Conservation (phyloP, 2,329 filamentous ascomycete genomes). For the Alternaria gansuensis region DNA sequence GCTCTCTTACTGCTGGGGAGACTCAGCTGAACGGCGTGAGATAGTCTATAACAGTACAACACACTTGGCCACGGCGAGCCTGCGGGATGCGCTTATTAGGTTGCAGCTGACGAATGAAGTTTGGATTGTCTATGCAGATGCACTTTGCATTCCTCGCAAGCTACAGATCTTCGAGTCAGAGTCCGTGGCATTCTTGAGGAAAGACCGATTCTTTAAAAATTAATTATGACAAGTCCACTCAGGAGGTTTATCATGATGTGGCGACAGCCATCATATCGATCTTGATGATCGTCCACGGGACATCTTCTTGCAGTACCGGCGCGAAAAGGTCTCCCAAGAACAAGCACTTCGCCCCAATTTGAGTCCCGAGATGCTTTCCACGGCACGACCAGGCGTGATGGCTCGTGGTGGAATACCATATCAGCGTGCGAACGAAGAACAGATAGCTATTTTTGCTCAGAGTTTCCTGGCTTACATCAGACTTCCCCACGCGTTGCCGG, state of each 20-base stretch:
- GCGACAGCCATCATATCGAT: not conserved
- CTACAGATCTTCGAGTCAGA: not conserved
- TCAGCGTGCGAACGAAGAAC: not conserved
- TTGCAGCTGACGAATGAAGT: not conserved
- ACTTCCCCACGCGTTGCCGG: not conserved
- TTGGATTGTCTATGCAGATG: not conserved
- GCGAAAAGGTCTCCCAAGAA: no score
- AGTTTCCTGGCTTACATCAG: not conserved
- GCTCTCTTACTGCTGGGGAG: not conserved
- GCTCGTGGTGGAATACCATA: no score
- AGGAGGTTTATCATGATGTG: not conserved
- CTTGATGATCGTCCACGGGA: no score
- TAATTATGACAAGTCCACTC: no score
- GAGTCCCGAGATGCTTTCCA: no score
- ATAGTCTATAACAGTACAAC: not conserved
- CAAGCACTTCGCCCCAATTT: no score
- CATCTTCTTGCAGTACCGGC: no score
- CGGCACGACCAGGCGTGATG: no score
- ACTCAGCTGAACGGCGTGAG: not conserved
- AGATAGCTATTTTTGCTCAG: not conserved
- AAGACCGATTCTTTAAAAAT: no score
- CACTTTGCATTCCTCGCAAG: conserved; percentile 2
- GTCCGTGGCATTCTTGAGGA: not conserved
- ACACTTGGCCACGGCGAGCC: not conserved
- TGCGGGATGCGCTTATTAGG: not conserved